Conservation (phyloP, 2,329 filamentous ascomycete genomes). For the Blastomyces emzantsi region DNA sequence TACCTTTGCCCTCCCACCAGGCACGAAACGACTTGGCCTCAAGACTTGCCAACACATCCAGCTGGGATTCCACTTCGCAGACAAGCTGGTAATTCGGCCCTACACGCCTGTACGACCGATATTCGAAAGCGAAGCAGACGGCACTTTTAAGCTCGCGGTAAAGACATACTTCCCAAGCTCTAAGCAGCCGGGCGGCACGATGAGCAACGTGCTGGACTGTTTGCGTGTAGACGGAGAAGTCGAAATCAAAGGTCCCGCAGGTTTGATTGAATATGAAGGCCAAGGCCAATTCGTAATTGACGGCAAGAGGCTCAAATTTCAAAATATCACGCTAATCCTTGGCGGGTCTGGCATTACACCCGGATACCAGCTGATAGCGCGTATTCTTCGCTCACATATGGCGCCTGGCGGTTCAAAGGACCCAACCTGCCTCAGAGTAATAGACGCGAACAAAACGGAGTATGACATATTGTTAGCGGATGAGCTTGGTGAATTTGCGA, state of each 20-base stretch:
- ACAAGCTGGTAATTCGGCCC: slow-evolving; percentile 43
- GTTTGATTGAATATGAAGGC: slow-evolving; percentile 44
- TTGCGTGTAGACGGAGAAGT: slow-evolving; percentile 42
- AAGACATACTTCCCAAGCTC: slow-evolving; percentile 46
- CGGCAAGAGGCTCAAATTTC: slow-evolving; percentile 34
- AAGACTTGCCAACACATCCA: slow-evolving; percentile 47
- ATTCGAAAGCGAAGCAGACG: slow-evolving; percentile 22
- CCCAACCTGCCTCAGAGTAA: slow-evolving; percentile 33
- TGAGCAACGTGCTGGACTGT: slow-evolving; percentile 46
- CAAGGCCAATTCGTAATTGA: slow-evolving; percentile 41
- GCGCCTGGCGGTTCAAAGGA: slow-evolving; percentile 20
- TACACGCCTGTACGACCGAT: slow-evolving; percentile 44
- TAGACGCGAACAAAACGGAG: slow-evolving; percentile 44
- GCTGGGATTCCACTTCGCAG: slow-evolving; percentile 45
- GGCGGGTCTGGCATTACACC: slow-evolving; percentile 46
- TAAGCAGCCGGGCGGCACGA: slow-evolving; percentile 44
- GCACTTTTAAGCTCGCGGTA: slow-evolving; percentile 42
- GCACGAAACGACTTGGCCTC: slow-evolving; percentile 38
- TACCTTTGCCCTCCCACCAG: slow-evolving; percentile 39
- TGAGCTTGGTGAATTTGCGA: slow-evolving; percentile 36
- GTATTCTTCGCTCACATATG: slow-evolving; percentile 29
- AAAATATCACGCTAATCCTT: slow-evolving; percentile 41
- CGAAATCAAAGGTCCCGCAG: slow-evolving; percentile 45
- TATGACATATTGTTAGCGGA: slow-evolving; percentile 40
- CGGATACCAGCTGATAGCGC: slow-evolving; percentile 43